phyloP scores from a whole-genome alignment of 2,329 filamentous ascomycete species.

The Botryotinia calthae region DNA sequence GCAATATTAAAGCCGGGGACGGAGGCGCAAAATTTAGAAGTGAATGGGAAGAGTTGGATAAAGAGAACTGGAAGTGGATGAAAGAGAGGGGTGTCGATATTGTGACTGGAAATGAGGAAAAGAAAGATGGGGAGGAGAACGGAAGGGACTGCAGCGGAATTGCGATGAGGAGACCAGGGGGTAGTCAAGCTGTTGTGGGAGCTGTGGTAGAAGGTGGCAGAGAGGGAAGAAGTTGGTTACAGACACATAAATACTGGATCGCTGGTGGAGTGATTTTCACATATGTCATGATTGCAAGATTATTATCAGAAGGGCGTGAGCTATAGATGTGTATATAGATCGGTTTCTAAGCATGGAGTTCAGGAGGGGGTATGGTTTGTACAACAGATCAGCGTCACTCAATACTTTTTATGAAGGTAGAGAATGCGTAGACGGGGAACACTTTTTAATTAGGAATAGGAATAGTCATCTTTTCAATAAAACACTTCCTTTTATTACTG shows the following conservation, averaged over 20 bases:
- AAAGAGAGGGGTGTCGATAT: conserved; percentile 76
- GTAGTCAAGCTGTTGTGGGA: conserved; percentile 52
- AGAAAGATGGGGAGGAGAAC: conserved; percentile 50
- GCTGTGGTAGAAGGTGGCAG: conserved; percentile 76
- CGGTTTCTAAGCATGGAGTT: conserved; percentile 9
- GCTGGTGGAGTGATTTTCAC: conserved; percentile 68
- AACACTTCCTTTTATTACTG: not conserved
- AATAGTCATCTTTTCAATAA: not conserved
- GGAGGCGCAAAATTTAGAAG: conserved; percentile 84
- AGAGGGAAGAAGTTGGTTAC: conserved; percentile 78
- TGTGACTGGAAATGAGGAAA: conserved; percentile 62
- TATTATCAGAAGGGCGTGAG: conserved; percentile 48
- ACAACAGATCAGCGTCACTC: conserved; percentile 3
- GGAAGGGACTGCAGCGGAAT: conserved; percentile 56
- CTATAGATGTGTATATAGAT: not conserved
- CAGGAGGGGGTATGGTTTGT: conserved; percentile 12
- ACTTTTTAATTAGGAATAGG: not conserved
- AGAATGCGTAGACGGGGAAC: not conserved
- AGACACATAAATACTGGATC: conserved; percentile 74
- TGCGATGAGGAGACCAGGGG: conserved; percentile 60
- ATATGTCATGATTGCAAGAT: conserved; percentile 78
- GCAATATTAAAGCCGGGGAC: conserved; percentile 86
- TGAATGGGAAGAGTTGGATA: conserved; percentile 87
- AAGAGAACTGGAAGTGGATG: conserved; percentile 92
- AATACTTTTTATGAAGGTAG: not conserved